Conservation (phyloP, 2,329 filamentous ascomycete genomes). For the Colletotrichum nymphaeae region DNA sequence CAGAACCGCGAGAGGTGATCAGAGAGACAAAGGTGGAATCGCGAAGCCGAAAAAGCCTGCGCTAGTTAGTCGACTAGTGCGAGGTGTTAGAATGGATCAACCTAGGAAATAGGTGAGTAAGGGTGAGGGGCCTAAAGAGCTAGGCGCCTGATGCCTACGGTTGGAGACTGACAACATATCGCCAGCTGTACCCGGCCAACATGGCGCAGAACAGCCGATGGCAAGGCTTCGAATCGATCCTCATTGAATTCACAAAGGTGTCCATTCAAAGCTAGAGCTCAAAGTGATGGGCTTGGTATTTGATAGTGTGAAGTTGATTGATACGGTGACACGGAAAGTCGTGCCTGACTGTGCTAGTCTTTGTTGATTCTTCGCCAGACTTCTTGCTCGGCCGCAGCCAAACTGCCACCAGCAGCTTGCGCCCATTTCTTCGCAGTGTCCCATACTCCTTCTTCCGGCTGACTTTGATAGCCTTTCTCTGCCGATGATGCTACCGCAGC, state of each 20-base stretch:
- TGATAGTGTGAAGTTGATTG: background rate
- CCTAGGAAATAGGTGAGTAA: slow-evolving; percentile 6
- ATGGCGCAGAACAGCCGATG: background rate
- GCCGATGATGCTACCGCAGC: slow-evolving; percentile 44
- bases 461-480: slow-evolving; percentile 41
- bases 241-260: background rate
- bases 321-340: background rate
- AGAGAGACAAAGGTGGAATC: background rate
- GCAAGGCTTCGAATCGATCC: background rate
- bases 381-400: slow-evolving; percentile 69
- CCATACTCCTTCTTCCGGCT: slow-evolving; percentile 61
- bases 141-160: slow-evolving; percentile 7
- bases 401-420: slow-evolving; percentile 65
- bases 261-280: background rate
- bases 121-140: slow-evolving; percentile 3
- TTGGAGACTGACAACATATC: slow-evolving; percentile 12
- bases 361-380: slow-evolving; percentile 74
- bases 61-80: background rate
- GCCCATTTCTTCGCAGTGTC: slow-evolving; percentile 68
- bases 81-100: background rate
- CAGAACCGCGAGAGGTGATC: background rate
- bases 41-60: slow-evolving; percentile 13
- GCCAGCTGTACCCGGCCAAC: background rate
- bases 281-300: background rate
- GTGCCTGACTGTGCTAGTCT: slow-evolving; percentile 49